A percentile compares a stretch with the other conserved stretches of the same genome.
Conservation (phyloP, 352 stramenopile species). For the Globisporangium camurandrum region DNA sequence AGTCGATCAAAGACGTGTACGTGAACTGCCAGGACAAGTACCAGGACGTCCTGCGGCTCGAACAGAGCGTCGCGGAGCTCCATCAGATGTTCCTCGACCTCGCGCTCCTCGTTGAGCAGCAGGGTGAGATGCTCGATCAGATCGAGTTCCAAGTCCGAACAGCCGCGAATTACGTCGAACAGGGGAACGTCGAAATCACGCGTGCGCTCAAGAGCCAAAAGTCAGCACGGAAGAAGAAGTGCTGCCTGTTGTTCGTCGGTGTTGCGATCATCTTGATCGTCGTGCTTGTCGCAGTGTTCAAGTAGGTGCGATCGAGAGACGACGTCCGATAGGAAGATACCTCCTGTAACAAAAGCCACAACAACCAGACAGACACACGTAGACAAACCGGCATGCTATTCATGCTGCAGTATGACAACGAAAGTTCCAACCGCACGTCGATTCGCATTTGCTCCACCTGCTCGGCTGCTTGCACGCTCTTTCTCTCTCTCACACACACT, state of each 20-base stretch:
- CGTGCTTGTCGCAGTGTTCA: conserved; percentile 63
- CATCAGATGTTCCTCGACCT: conserved; percentile 99
- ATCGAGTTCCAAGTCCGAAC: conserved; percentile 94
- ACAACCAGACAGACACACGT: background rate
- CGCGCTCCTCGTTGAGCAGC: conserved; percentile 95
- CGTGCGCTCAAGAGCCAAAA: conserved; percentile 95
- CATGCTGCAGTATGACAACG: too few species aligned
- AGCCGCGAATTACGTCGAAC: conserved; percentile 95
- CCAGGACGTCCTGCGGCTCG: conserved; percentile 95
- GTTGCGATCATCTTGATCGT: conserved; percentile 76
- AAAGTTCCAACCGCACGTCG: too few species aligned
- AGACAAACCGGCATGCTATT: too few species aligned
- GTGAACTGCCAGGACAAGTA: conserved; percentile 97
- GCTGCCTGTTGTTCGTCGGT: conserved; percentile 75
- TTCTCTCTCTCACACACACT: too few species aligned
- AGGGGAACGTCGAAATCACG: conserved; percentile 93
- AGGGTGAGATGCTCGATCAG: conserved; percentile 97
- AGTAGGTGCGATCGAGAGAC: conserved; percentile 19
- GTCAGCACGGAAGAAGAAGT: conserved; percentile 96
- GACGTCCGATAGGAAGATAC: conserved; percentile 11
- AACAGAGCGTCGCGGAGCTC: conserved; percentile 95
- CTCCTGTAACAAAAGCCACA: background rate
- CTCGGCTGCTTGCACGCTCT: too few species aligned
- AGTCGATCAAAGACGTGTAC: conserved; percentile 89
- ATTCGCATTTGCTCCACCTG: too few species aligned